Conservation (phyloP, 148 eudicot species). For the Amaranthus cruentus region DNA sequence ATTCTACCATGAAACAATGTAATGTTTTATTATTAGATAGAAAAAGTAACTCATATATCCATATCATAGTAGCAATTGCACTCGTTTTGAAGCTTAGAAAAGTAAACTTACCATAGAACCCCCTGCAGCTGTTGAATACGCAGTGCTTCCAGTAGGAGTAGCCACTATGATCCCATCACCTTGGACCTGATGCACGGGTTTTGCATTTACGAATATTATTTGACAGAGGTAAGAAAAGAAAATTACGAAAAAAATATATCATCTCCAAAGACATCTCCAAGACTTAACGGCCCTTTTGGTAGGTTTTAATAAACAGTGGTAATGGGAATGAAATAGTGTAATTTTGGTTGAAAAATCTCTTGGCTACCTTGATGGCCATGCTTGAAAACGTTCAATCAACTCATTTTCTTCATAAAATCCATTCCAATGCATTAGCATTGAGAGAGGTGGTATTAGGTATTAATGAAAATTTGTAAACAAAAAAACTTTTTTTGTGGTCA, state of each 20-base stretch:
- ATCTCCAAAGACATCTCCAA: neutral
- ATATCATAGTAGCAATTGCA: neutral
- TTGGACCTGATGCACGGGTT: constrained; percentile 58
- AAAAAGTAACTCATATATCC: neutral
- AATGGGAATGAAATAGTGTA: no score
- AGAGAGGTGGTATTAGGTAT: no score
- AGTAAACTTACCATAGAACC: constrained; percentile 84
- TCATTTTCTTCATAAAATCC: no score
- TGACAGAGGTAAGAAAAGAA: neutral
- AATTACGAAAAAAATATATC: neutral
- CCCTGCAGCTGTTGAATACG: constrained; percentile 97
- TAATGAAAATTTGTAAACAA: no score
- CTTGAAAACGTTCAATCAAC: no score
- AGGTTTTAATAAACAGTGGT: no score
- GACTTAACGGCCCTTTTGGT: neutral
- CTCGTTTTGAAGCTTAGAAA: constrained; percentile 5
- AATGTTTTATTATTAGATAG: neutral
- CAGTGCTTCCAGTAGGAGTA: constrained; percentile 99
- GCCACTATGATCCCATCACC: constrained; percentile 99
- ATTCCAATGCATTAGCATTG: no score
- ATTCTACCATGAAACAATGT: neutral
- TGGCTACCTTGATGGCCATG: no score
- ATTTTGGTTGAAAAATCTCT: no score
- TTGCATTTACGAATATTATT: neutral
- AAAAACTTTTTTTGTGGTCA: no score